phyloP scores from a whole-genome alignment of 164 flowering plant species.

The Brasenia schreberi region DNA sequence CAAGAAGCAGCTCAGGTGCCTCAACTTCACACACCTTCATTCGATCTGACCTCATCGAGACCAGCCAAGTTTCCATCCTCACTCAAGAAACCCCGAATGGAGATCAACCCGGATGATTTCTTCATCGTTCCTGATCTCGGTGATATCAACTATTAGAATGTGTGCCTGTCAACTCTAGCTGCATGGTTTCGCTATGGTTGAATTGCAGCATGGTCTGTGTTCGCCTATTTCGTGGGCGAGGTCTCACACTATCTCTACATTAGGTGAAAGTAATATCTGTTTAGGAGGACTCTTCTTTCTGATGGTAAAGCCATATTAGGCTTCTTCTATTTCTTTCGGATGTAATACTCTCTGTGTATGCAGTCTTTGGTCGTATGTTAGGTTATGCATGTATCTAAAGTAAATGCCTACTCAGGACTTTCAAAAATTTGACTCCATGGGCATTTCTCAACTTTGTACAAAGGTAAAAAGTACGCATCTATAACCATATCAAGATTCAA shows the following conservation, averaged over 20 bases:
- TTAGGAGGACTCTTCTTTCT: neutral
- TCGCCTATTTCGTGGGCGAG: neutral
- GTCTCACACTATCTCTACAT: neutral
- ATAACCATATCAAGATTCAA: no score
- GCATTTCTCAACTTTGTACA: no score
- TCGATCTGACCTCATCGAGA: slow-evolving; percentile 19
- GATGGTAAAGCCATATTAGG: neutral
- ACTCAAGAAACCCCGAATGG: slow-evolving; percentile 66
- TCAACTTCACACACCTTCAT: slow-evolving; percentile 37
- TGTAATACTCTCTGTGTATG: neutral
- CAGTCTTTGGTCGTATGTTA: neutral
- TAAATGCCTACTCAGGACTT: neutral
- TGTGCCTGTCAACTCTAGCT: neutral
- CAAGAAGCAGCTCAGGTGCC: slow-evolving; percentile 79
- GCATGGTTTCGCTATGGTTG: neutral
- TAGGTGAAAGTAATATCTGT: no score
- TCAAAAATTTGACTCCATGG: no score
- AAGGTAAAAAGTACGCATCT: no score
- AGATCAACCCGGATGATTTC: slow-evolving; percentile 39
- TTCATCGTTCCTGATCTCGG: slow-evolving; percentile 95
- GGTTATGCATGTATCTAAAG: neutral
- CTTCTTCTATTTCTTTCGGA: neutral
- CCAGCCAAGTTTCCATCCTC: slow-evolving; percentile 36
- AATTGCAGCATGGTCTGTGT: neutral
- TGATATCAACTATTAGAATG: neutral